Percentiles rank a stretch among this genome's conserved stretches.
Evolutionary conservation across 1,139 yeast species (phyloP).

Genomic region (Pichia kudriavzevii): DNA sequence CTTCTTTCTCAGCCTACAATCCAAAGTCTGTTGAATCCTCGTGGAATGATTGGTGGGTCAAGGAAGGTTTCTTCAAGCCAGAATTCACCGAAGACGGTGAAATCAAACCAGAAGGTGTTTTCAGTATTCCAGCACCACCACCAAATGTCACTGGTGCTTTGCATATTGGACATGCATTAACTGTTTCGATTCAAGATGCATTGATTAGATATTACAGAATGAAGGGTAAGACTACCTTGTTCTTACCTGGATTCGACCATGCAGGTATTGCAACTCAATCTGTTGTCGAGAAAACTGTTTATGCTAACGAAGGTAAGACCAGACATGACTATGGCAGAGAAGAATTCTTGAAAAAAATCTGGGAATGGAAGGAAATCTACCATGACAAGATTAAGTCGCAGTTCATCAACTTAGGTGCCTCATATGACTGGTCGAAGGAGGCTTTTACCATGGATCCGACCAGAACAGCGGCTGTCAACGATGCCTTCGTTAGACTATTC

Average conservation of each 20-base stretch:
- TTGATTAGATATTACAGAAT: constrained; percentile 90
- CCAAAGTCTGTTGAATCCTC: constrained; percentile 93
- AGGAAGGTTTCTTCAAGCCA: constrained; percentile 83
- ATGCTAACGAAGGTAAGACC: constrained; percentile 83
- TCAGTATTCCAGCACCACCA: constrained; percentile 95
- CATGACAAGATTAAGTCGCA: constrained; percentile 80
- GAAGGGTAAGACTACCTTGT: constrained; percentile 92
- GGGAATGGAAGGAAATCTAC: constrained; percentile 98
- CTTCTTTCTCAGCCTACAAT: constrained; percentile 87
- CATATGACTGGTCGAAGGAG: constrained; percentile 93
- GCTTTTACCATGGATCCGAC: constrained; percentile 86
- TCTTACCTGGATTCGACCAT: constrained; percentile 95
- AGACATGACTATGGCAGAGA: constrained; percentile 96
- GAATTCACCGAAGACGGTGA: constrained; percentile 71
- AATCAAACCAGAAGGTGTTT: constrained; percentile 71
- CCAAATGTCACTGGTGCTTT: constrained; percentile 98
- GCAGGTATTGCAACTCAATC: constrained; percentile 99
- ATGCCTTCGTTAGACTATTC: constrained; percentile 84
- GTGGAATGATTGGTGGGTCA: constrained; percentile 98
- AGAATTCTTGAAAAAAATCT: constrained; percentile 75
- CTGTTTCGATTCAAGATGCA: constrained; percentile 91
- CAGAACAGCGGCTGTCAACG: constrained; percentile 73
- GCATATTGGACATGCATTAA: constrained; percentile 97
- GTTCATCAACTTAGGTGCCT: constrained; percentile 84
- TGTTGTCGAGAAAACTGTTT: constrained; percentile 92